Evolutionary conservation across 176 grass and related monocot genomes (phyloP).

Genomic region (Stipa capillata): DNA sequence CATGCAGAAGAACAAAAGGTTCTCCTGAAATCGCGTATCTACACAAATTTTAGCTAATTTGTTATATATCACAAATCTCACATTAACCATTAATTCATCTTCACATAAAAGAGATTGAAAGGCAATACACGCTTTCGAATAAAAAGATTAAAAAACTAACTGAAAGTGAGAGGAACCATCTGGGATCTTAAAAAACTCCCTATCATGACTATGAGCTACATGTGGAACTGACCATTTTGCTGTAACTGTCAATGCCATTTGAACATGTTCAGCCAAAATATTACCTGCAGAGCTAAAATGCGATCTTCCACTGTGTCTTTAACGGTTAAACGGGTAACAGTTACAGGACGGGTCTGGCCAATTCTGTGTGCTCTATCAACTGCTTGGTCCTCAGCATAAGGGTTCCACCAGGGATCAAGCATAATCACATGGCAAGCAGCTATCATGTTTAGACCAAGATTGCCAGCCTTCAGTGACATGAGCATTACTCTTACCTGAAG

Average conservation of each 20-base stretch:
- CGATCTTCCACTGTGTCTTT: constrained; percentile 74
- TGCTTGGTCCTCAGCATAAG: constrained; percentile 70
- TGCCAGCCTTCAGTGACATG: constrained; percentile 81
- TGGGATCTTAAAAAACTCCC: too few relatives aligned
- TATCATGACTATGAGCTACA: background rate
- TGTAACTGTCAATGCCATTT: background rate
- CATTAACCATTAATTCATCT: background rate
- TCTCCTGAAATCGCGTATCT: background rate
- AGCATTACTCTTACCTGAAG: constrained; percentile 78
- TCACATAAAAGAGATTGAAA: background rate
- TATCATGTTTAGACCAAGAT: constrained; percentile 82
- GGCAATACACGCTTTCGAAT: background rate
- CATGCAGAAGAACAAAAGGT: background rate
- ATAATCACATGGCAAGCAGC: constrained; percentile 72
- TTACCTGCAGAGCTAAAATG: constrained; percentile 74
- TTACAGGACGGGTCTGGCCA: constrained; percentile 68
- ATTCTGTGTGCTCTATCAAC: constrained; percentile 76
- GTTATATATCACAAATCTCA: background rate
- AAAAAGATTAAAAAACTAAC: background rate
- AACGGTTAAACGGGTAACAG: constrained; percentile 58
- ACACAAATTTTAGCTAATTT: background rate
- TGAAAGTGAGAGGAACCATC: background rate
- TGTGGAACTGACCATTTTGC: background rate
- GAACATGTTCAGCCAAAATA: background rate
- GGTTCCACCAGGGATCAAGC: constrained; percentile 92